Evolutionary conservation across 2,329 filamentous ascomycete genomes (phyloP).

Genomic region (Botrytis medusae): DNA sequence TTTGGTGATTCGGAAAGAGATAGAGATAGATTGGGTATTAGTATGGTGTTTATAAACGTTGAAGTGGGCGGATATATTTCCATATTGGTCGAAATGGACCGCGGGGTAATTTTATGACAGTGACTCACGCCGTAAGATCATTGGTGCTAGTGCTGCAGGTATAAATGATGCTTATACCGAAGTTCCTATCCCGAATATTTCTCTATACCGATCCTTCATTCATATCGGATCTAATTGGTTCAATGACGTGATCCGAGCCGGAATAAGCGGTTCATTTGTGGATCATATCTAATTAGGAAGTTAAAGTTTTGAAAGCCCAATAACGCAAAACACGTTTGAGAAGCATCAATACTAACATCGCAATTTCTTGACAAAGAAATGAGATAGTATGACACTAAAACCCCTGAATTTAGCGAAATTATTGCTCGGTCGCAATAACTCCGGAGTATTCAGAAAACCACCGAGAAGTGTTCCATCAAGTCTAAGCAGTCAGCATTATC

Average conservation of each 20-base stretch:
- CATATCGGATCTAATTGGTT: neutral
- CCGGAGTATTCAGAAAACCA: neutral
- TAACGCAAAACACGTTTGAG: neutral
- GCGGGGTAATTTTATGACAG: neutral
- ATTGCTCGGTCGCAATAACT: neutral
- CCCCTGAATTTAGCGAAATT: constrained; percentile 6
- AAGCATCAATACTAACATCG: neutral
- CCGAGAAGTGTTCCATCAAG: neutral
- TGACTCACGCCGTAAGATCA: constrained; percentile 3
- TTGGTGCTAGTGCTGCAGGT: neutral
- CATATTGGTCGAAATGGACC: neutral
- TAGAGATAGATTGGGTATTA: too few relatives aligned
- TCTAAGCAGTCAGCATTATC: neutral
- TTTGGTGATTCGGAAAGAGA: neutral
- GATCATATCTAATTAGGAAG: neutral
- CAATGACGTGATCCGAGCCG: neutral
- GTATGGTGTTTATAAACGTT: neutral
- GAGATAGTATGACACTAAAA: neutral
- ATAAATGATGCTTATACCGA: neutral
- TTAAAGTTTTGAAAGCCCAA: neutral
- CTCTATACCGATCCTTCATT: neutral
- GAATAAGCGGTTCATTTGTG: neutral
- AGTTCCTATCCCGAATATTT: neutral
- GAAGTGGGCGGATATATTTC: neutral
- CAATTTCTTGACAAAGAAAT: neutral